Evolutionary conservation across 352 stramenopile genomes (phyloP).

Genomic region (Phytophthora uliginosa): DNA sequence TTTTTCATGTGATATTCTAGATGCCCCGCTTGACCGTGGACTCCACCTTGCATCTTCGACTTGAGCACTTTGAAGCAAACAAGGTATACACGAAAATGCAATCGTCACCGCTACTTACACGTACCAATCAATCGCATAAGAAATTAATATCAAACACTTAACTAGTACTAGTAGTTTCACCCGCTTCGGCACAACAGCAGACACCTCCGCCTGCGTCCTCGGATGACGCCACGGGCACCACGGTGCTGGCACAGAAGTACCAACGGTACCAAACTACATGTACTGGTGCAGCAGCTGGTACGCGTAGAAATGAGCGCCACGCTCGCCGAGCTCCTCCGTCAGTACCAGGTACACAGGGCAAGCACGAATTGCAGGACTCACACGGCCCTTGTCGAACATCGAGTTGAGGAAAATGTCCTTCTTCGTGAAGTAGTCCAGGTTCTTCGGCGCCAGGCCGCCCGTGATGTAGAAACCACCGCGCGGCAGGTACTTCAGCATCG

Average conservation of each 20-base stretch:
- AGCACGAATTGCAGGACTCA: constrained; percentile 74
- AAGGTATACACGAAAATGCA: no score
- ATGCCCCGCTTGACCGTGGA: no score
- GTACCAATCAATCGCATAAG: no score
- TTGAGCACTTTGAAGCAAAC: no score
- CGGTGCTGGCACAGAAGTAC: constrained; percentile 1
- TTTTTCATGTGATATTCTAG: no score
- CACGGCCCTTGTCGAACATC: constrained; percentile 90
- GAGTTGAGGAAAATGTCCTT: constrained; percentile 73
- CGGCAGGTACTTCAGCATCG: constrained; percentile 95
- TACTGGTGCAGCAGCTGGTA: constrained; percentile 72
- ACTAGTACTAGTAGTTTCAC: no score
- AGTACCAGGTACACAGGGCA: constrained; percentile 92
- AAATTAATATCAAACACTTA: no score
- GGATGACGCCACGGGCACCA: no score
- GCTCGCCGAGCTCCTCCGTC: constrained; percentile 91
- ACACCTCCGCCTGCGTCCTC: constrained; percentile 37
- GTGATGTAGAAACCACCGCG: constrained; percentile 97
- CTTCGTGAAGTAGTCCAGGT: constrained; percentile 93
- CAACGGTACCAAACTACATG: constrained; percentile 19
- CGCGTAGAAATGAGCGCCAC: constrained; percentile 89
- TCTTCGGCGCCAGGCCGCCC: constrained; percentile 96
- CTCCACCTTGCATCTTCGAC: no score
- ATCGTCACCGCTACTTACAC: no score
- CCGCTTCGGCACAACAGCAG: no score